phyloP scores from a whole-genome alignment of 257 asterid species.

The Petunia secreta region DNA sequence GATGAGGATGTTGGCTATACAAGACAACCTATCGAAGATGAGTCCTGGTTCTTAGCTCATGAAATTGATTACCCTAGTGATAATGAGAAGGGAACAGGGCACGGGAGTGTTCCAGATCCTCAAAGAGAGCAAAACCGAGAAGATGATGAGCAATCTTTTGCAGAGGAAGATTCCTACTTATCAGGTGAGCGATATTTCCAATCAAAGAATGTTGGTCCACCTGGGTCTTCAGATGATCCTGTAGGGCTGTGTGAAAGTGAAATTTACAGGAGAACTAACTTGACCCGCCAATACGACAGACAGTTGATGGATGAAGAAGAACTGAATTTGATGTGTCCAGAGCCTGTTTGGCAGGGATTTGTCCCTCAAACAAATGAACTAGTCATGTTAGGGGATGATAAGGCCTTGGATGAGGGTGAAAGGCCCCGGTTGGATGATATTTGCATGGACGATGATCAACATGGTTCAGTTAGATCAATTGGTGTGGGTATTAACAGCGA shows the following conservation, averaged over 20 bases:
- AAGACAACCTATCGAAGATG: conserved; percentile 43
- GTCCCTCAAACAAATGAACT: conserved; percentile 36
- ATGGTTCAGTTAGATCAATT: conserved; percentile 40
- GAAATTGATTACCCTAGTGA: conserved; percentile 43
- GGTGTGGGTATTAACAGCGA: conserved; percentile 39
- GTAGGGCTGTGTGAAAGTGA: conserved; percentile 30
- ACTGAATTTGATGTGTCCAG: conserved; percentile 34
- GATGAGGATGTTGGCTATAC: conserved; percentile 41
- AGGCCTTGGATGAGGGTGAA: conserved; percentile 25
- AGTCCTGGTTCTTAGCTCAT: conserved; percentile 42
- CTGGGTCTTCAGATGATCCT: conserved; percentile 32
- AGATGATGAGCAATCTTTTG: conserved; percentile 40
- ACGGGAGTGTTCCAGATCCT: conserved; percentile 39
- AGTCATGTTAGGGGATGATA: conserved; percentile 31
- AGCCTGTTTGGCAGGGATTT: conserved; percentile 42
- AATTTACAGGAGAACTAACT: conserved; percentile 29
- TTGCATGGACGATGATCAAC: conserved; percentile 36
- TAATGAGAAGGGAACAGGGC: conserved; percentile 33
- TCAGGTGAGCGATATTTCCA: conserved; percentile 34
- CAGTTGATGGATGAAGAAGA: conserved; percentile 39
- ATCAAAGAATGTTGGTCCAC: conserved; percentile 28
- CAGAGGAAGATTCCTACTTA: conserved; percentile 36
- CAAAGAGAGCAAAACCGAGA: conserved; percentile 33
- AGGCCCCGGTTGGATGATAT: conserved; percentile 31
- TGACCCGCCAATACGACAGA: conserved; percentile 32